These are phyloP conservation scores for Exophiala oligosperma DNA, from an alignment of 2,329 filamentous ascomycete genomes.

Conservation along the genomic window DNA sequence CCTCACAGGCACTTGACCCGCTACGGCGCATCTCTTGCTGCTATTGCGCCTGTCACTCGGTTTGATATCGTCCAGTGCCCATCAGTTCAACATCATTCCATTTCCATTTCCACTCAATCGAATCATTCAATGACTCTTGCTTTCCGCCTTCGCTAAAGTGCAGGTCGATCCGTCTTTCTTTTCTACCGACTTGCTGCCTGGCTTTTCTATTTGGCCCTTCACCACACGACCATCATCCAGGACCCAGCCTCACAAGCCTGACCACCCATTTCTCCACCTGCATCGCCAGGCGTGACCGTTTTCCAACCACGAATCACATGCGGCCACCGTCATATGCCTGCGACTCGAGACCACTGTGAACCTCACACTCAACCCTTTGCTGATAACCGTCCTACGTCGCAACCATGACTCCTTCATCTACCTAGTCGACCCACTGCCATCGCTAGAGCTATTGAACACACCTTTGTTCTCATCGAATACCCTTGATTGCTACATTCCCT, in stretches of 20 bases:
- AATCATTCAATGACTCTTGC: conserved; percentile 6
- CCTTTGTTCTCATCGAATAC: conserved; percentile 1
- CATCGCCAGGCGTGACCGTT: background rate
- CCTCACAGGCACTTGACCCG: too few relatives aligned
- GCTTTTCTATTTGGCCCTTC: background rate
- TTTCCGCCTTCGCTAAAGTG: conserved; percentile 3
- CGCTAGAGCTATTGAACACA: background rate
- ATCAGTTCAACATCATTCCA: background rate
- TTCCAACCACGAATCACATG: conserved; percentile 23
- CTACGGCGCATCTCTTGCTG: background rate
- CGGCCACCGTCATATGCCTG: conserved; percentile 28
- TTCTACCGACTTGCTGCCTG: conserved; percentile 4
- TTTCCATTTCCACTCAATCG: too few relatives aligned
- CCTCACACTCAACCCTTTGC: conserved; percentile 19
- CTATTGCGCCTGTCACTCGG: background rate
- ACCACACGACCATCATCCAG: background rate
- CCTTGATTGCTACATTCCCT: conserved; percentile 8
- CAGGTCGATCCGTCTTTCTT: conserved; percentile 5
- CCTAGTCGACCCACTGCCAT: conserved; percentile 9
- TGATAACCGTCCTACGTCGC: conserved; percentile 12
- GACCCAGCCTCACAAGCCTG: background rate
- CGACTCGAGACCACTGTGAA: conserved; percentile 19
- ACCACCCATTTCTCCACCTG: background rate
- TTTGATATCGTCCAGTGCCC: background rate
- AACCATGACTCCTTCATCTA: conserved; percentile 23